Conservation (phyloP, 2,329 filamentous ascomycete species). For the Fusarium devonianum region DNA sequence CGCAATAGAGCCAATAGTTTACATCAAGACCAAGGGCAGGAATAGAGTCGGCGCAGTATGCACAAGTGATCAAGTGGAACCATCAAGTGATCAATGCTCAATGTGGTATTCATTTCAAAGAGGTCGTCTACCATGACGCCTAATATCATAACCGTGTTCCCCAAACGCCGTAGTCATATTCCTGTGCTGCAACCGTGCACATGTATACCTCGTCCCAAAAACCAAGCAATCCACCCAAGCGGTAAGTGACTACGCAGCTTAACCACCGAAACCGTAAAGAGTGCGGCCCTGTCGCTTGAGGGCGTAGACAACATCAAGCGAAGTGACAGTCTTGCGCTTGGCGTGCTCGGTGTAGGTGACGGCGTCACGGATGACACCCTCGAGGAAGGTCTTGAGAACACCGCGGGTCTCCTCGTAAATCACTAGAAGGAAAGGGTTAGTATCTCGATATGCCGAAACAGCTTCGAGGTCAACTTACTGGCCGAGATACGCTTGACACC, state of each 20-base stretch:
- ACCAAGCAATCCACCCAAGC: constrained; percentile 20
- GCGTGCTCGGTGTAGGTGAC: constrained; percentile 83
- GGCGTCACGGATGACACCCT: constrained; percentile 77
- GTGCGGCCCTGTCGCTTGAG: constrained; percentile 76
- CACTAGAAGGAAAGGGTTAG: constrained; percentile 51
- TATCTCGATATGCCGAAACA: neutral
- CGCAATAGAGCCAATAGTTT: too few species aligned
- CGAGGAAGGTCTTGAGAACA: constrained; percentile 81
- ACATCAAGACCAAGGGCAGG: neutral
- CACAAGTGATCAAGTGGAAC: too few species aligned
- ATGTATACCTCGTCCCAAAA: constrained; percentile 26
- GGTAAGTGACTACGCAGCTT: constrained; percentile 48
- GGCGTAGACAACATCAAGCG: constrained; percentile 72
- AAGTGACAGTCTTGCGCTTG: constrained; percentile 82
- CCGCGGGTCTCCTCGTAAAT: constrained; percentile 82
- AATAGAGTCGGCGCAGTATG: too few species aligned
- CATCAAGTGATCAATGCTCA: constrained; percentile 26
- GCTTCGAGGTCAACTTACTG: constrained; percentile 63
- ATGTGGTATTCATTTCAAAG: constrained; percentile 43
- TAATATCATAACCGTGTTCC: constrained; percentile 44
- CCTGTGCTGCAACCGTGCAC: constrained; percentile 21
- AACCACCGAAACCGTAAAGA: constrained; percentile 91
- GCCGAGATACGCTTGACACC: constrained; percentile 99
- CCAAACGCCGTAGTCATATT: constrained; percentile 45
- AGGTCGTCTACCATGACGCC: constrained; percentile 49